Base-by-base conservation (phyloP, 441 rosid genomes). In the Mallotus repandus region DNA sequence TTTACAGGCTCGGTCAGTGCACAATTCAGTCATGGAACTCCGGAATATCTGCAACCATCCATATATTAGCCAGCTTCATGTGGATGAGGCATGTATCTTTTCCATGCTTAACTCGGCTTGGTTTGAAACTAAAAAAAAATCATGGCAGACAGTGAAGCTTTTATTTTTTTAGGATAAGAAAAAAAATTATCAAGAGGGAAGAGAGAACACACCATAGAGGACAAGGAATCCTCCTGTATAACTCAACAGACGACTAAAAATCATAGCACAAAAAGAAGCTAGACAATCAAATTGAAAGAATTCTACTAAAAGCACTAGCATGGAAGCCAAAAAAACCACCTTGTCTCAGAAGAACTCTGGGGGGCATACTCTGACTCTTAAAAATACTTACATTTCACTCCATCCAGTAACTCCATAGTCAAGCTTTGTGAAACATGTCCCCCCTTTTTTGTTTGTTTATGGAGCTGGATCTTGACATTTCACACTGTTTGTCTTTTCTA, bases 31-130 rank as follows among this genome's bases (percentile, higher is more conserved):
- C 64, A 94, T 94, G 97, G 98, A 94, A 89, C 97, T 92, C 45
- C 92, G 98, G 35, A 94, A 94, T 81, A 94, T 94, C 76, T 94
- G 98, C 87, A 94, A 94, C 82, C 98, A 94, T 81, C 98, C 98
- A 21, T 94, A 94, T 84, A 84, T 94, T 79, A 94, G 98, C 86
- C 98, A 94, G 82, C 97, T 94, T 84, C 98, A 94, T 71, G 81
- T 87, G 56, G 98, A 94, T 22, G 97, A 94, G 97, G 98, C 82
- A 84, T 81, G 76, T n/a, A 46, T 69, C 7, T 38, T 80, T 80
- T 82, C 49, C 66, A 72, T 64, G 66, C 56, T 66, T 45, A 63
- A 63, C 54, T 38, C 38, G 78, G 43, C 63, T 58, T 61, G 50
- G 41, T 74, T 72, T 77, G 69, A 65, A 77, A 52, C 64, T 57